Evolutionary conservation across 2,329 filamentous ascomycete species (phyloP).

Genomic region (Pseudogymnoascus sp.): DNA sequence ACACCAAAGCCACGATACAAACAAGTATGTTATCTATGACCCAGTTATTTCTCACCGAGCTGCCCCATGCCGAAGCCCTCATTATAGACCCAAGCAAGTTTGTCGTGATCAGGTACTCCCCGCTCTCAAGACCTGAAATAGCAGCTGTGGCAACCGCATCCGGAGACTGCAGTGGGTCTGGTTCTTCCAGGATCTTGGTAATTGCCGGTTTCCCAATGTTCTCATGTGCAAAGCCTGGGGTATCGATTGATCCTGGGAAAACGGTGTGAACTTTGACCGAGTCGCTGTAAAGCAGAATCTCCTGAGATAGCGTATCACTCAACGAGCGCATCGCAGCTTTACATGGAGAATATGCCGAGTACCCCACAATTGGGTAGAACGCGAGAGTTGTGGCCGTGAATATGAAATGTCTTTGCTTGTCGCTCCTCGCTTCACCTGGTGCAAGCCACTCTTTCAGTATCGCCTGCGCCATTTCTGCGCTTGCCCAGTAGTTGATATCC

Average conservation of each 20-base stretch:
- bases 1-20: conserved; percentile 46
- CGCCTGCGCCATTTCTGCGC: conserved; percentile 77
- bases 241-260: conserved; percentile 75
- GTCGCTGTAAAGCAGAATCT: conserved; percentile 79
- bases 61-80: conserved; percentile 53
- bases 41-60: conserved; percentile 51
- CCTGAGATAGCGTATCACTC: conserved; percentile 75
- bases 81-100: conserved; percentile 66
- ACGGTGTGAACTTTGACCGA: conserved; percentile 75
- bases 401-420: conserved; percentile 67
- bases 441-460: conserved; percentile 68
- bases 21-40: conserved; percentile 52
- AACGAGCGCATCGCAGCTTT: conserved; percentile 82
- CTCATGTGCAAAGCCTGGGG: conserved; percentile 68
- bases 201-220: conserved; percentile 72
- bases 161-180: conserved; percentile 72
- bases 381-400: conserved; percentile 75
- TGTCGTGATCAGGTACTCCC: conserved; percentile 72
- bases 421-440: conserved; percentile 37
- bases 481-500: conserved; percentile 88
- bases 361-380: conserved; percentile 73
- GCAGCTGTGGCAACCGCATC: conserved; percentile 66
- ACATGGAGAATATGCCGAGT: conserved; percentile 72
- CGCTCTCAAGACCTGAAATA: conserved; percentile 69
- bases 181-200: conserved; percentile 70